Evolutionary conservation across 2,329 filamentous ascomycete genomes (phyloP), one percentile per base, ranked within the genome.

Genomic region (Colletotrichum spinosum): DNA sequence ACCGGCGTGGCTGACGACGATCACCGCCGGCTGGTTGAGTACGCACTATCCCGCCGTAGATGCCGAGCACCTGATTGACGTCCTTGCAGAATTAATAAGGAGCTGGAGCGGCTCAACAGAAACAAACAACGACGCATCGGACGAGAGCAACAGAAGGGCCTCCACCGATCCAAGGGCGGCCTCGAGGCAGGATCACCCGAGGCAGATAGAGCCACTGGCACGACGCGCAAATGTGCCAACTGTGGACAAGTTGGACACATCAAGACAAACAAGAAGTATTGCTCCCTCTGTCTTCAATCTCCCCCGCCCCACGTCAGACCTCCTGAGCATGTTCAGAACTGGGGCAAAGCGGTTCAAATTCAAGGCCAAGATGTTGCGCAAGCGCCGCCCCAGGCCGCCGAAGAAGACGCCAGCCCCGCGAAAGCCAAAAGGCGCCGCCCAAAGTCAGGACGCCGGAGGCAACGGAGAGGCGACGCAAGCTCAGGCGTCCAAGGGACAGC

Each of bases 201-300:
- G 65, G 72, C 75, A 54, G 85, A 85, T 74, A 86, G 88, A 72
- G 81, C 76, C 65, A 86, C 81, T 52, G 89, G 90, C 67, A 97
- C 93, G 61, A 91, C 91, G 39, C 87, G 97, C 72, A 98, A 98
- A 82, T 99, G 96, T 80, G 96, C 96, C 70, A 98, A 97, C 78
- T 99, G 96, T 80, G 96, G 96, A 55, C 92, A 96, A 77, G 92
- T 97, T 59, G 96, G 96, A 38, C 96, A 99, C 75, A 99, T 99
- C 84, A 97, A 97, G 80, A 98, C 95, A 52, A 98, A 98, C 84
- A 97, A 97, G 83, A 98, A 97, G 93, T 96, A 87, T 80, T 84
- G 79, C 71, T 70, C 72, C 64, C 56, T 56, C 48, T 76, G 69
- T 69, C 66, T 68, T 75, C 69, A 37, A 58, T 71, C 69, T 72